Base-by-base conservation (phyloP, 2,329 filamentous ascomycete species). In the Claviceps maximensis region DNA sequence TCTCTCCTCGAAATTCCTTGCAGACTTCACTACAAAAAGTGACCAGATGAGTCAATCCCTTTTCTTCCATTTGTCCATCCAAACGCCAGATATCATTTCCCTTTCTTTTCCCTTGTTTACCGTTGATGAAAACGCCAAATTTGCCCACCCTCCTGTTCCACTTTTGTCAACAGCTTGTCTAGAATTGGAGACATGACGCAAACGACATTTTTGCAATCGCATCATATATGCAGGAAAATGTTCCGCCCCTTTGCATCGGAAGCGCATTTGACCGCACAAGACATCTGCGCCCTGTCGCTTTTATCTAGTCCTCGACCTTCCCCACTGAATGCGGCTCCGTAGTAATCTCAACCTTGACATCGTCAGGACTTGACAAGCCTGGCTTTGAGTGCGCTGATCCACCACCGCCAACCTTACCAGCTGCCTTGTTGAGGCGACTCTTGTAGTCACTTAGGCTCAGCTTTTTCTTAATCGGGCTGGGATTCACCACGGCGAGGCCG, bases 371-470 rank as follows among this genome's bases (percentile, higher is more conserved):
- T 2, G 66, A 62, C 6, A 67, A 57, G 38, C 62, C 64, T 23
- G 69, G 60, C 53, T 69, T 71, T 21, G 65, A 56, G 17, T 65
- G 47, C 17, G 62, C 57, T 38, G 58, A 57, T 2, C n/a, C 27
- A 13, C 62, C 63, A 3, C 61, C 60, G 2, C 60, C 54, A 10
- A 63, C 58, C 51, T 71, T 60, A 62, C 59, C 73, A 2, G 74
- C 73, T 3, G 73, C 74, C 61, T 80, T 82, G 60, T 75, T 77
- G 68, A 75, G 72, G 50, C 77, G 71, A 57, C 76, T 79, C 63
- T 79, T 81, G 60, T 85, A 85, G 60, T 84, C 82, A 60, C 80
- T 84, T 2, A 84, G 64, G 57, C 79, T 84, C 40, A 85, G 67
- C 64, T 84, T 84, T 71, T 85, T 84, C 67, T 83, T 83, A 33